These are phyloP conservation scores for Cenchrus americanus DNA, from an alignment of 176 grass and related monocot species.

Conservation along the genomic window DNA sequence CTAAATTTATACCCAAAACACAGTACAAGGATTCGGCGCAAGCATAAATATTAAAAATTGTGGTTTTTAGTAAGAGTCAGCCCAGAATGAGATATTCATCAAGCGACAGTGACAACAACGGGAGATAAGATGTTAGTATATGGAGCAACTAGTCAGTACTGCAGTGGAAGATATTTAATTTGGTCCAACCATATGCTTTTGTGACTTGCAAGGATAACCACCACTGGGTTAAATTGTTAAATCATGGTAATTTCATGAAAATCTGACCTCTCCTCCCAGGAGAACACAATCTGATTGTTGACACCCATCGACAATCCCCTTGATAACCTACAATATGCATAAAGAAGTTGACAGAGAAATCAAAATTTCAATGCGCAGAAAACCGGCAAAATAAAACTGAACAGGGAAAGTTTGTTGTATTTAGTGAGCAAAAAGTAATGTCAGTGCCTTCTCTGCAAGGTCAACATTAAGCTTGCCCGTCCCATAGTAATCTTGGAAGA, in stretches of 20 bases:
- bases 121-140: too few species aligned
- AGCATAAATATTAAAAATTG: too few species aligned
- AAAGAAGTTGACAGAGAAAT: neutral
- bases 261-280: slow-evolving; percentile 72
- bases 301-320: slow-evolving; percentile 87
- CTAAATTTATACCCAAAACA: too few species aligned
- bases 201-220: neutral
- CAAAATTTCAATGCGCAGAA: neutral
- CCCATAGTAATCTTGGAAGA: slow-evolving; percentile 86
- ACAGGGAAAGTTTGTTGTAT: neutral
- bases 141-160: neutral
- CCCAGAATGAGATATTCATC: too few species aligned
- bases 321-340: slow-evolving; percentile 64
- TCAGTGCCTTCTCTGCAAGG: slow-evolving; percentile 79
- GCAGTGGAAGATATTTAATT: neutral
- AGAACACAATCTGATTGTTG: slow-evolving; percentile 79
- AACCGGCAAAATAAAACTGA: neutral
- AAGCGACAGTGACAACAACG: too few species aligned
- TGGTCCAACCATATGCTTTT: neutral
- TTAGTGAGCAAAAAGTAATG: neutral
- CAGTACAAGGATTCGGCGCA: too few species aligned
- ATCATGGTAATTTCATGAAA: neutral
- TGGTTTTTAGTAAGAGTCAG: too few species aligned
- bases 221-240: neutral
- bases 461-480: slow-evolving; percentile 82